Percentiles rank a stretch among this genome's conserved stretches.
Evolutionary conservation across 2,329 filamentous ascomycete species (phyloP).

Genomic region (Aureobasidium sp.): DNA sequence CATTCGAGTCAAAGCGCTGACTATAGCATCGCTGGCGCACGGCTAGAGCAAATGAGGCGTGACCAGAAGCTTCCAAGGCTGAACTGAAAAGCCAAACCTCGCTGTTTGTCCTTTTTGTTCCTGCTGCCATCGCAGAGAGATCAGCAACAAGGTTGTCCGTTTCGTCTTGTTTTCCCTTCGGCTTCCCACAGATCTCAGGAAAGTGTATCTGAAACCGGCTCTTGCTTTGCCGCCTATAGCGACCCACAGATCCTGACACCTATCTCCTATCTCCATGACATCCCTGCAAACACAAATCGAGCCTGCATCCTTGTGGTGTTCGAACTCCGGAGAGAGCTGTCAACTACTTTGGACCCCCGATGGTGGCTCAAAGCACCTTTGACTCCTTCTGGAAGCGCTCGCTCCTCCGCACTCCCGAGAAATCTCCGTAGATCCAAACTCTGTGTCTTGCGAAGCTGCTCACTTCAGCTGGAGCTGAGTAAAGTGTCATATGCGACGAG

Average conservation of each 20-base stretch:
- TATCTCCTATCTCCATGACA: background rate
- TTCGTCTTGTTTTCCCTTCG: background rate
- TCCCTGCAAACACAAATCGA: background rate
- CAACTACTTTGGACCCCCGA: background rate
- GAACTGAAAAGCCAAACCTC: background rate
- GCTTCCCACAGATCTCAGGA: background rate
- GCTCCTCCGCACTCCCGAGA: background rate
- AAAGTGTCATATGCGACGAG: background rate
- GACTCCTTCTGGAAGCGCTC: background rate
- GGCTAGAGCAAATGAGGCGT: background rate
- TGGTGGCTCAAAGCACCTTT: background rate
- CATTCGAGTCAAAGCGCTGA: background rate
- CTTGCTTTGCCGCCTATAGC: background rate
- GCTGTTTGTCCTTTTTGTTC: background rate
- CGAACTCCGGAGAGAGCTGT: background rate
- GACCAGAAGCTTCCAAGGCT: background rate
- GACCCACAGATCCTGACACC: background rate
- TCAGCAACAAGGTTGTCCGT: background rate
- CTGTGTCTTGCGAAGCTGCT: background rate
- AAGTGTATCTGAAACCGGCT: constrained; percentile 2
- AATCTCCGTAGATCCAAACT: background rate
- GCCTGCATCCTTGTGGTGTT: background rate
- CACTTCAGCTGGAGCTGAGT: background rate
- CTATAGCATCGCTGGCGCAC: background rate
- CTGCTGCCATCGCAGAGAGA: background rate